Evolutionary conservation across 495 filamentous ascomycete species (phyloP).

Genomic region (Penicillium daleae): DNA sequence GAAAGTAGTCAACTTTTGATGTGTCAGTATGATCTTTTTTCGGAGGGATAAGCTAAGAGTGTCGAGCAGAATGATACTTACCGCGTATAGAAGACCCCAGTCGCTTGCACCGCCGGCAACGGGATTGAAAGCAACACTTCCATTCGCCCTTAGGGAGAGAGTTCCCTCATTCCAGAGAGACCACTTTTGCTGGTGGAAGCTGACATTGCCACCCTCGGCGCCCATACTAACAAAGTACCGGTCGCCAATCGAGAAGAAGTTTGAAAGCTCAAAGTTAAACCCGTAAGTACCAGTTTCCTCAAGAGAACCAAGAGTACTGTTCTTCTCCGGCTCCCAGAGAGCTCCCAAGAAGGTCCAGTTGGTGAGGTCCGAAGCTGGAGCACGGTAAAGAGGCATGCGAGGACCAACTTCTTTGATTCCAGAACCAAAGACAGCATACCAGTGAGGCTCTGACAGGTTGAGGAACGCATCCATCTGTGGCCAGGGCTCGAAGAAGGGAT

Average conservation of each 20-base stretch:
- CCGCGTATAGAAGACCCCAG: constrained; percentile 23
- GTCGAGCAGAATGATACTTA: not conserved
- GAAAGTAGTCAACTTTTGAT: constrained; percentile 1
- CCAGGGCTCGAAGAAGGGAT: constrained; percentile 20
- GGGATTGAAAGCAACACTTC: constrained; percentile 22
- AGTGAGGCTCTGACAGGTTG: constrained; percentile 20
- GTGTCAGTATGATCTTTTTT: not conserved
- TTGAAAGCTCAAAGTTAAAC: constrained; percentile 26
- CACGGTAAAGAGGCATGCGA: constrained; percentile 20
- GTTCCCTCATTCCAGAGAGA: constrained; percentile 25
- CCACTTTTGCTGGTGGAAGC: constrained; percentile 23
- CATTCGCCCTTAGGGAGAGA: constrained; percentile 18
- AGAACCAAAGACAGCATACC: constrained; percentile 23
- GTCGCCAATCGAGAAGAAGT: constrained; percentile 22
- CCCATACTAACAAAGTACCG: constrained; percentile 26
- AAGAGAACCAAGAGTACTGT: constrained; percentile 15
- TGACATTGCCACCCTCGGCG: constrained; percentile 22
- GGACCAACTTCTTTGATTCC: constrained; percentile 23
- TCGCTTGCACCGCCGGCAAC: constrained; percentile 22
- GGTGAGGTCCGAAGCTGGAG: constrained; percentile 20
- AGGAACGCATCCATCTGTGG: constrained; percentile 15
- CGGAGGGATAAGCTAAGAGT: too few relatives aligned
- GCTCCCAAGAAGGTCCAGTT: constrained; percentile 26
- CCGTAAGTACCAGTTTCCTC: constrained; percentile 22
- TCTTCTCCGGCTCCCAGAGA: constrained; percentile 22